These are phyloP conservation scores for Angomonas ambiguus DNA, from an alignment of 208 protist genomes.

Conservation along the genomic window DNA sequence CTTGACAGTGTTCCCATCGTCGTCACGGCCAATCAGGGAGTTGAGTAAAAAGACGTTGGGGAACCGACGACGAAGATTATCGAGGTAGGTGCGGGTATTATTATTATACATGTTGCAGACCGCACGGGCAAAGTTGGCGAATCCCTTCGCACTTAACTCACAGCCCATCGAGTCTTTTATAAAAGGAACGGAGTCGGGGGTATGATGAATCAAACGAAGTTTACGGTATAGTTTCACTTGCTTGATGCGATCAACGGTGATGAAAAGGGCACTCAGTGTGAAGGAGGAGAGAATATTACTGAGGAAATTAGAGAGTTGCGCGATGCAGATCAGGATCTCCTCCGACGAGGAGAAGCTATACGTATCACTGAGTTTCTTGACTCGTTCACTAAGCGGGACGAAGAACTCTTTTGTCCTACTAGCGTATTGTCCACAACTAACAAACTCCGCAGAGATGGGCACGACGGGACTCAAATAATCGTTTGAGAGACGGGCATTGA, in stretches of 20 bases:
- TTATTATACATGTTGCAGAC: slow-evolving; percentile 24
- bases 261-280: slow-evolving; percentile 26
- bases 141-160: slow-evolving; percentile 15
- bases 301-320: slow-evolving; percentile 40
- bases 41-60: slow-evolving; percentile 43
- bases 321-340: slow-evolving; percentile 36
- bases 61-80: slow-evolving; percentile 34
- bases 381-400: slow-evolving; percentile 42
- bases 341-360: slow-evolving; percentile 29
- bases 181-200: too few relatives aligned
- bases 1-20: slow-evolving; percentile 4
- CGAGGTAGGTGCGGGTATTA: slow-evolving; percentile 20
- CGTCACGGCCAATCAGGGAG: slow-evolving; percentile 14
- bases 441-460: slow-evolving; percentile 24
- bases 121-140: slow-evolving; percentile 21
- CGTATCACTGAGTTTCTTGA: slow-evolving; percentile 17
- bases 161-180: slow-evolving; percentile 8
- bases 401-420: slow-evolving; percentile 43
- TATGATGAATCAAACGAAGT: neutral
- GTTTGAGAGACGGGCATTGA: slow-evolving; percentile 29
- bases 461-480: slow-evolving; percentile 33
- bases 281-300: slow-evolving; percentile 53
- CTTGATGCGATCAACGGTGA: slow-evolving; percentile 11
- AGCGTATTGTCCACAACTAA: slow-evolving; percentile 25
- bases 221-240: neutral